Evolutionary conservation across 176 grass and related monocot species (phyloP).

Genomic region (Triticum aestivum): DNA sequence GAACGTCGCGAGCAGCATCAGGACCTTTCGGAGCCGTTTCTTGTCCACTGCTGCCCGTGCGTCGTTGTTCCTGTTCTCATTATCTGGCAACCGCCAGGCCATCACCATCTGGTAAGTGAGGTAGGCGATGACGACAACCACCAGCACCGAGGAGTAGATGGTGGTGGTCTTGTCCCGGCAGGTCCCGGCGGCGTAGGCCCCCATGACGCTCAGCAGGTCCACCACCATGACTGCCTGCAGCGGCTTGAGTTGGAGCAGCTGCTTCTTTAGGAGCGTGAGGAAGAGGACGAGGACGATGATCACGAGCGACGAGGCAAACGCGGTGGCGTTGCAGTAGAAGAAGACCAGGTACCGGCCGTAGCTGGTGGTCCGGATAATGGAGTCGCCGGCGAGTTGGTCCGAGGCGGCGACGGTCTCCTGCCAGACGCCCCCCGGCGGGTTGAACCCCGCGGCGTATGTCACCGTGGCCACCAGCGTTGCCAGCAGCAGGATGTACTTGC

Average conservation of each 20-base stretch:
- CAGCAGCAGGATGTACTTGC: slow-evolving; percentile 36
- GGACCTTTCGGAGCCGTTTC: no score
- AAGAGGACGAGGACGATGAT: slow-evolving; percentile 29
- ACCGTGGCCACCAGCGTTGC: slow-evolving; percentile 25
- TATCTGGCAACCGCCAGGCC: background rate
- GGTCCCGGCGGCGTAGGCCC: slow-evolving; percentile 7
- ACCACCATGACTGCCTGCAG: background rate
- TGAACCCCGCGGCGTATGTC: slow-evolving; percentile 25
- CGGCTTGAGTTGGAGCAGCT: background rate
- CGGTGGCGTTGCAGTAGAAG: slow-evolving; percentile 37
- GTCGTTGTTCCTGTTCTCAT: no score
- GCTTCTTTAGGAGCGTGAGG: background rate
- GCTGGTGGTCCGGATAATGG: slow-evolving; percentile 3
- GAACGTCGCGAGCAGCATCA: no score
- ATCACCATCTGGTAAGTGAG: background rate
- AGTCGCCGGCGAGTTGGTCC: background rate
- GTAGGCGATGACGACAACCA: background rate
- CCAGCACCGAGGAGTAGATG: background rate
- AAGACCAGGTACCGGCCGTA: slow-evolving; percentile 3
- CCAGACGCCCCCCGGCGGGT: slow-evolving; percentile 33
- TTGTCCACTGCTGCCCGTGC: no score
- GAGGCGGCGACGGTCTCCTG: background rate
- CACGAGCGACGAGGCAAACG: slow-evolving; percentile 23
- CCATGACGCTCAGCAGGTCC: slow-evolving; percentile 26
- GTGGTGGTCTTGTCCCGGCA: background rate